Evolutionary conservation across 495 filamentous ascomycete genomes (phyloP).

Genomic region (Lepidopterella palustris): DNA sequence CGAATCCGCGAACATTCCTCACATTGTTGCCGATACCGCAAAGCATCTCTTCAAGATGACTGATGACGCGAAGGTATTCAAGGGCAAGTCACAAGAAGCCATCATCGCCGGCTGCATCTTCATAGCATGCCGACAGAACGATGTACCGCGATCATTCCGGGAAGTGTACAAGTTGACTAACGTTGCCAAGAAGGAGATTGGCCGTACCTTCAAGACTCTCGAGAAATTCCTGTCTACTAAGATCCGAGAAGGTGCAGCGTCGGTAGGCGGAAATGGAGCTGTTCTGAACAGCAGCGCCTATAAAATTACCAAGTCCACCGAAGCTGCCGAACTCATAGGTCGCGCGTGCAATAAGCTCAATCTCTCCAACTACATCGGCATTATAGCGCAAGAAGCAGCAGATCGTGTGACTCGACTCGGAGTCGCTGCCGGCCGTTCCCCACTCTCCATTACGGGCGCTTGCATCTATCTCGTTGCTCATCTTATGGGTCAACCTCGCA

Average conservation of each 20-base stretch:
- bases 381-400: conserved; percentile 66
- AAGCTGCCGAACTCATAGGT: conserved; percentile 74
- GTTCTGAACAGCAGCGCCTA: conserved; percentile 51
- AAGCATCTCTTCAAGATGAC: conserved; percentile 93
- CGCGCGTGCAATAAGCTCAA: conserved; percentile 82
- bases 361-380: conserved; percentile 59
- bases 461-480: conserved; percentile 87
- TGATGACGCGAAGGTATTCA: conserved; percentile 85
- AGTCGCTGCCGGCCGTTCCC: conserved; percentile 84
- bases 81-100: conserved; percentile 89
- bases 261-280: conserved; percentile 29
- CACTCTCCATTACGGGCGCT: conserved; percentile 85
- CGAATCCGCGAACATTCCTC: conserved; percentile 74
- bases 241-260: conserved; percentile 6
- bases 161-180: conserved; percentile 90
- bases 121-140: conserved; percentile 87
- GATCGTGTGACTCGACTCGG: conserved; percentile 64
- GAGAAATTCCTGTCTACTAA: conserved; percentile 66
- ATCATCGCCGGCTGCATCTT: conserved; percentile 95
- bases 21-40: conserved; percentile 72
- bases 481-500: conserved; percentile 69
- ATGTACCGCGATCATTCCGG: conserved; percentile 80
- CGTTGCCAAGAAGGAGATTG: conserved; percentile 94
- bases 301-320: conserved; percentile 69
- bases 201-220: conserved; percentile 84